Base-by-base conservation (phyloP, 225 moss, liverwort and hornwort genomes). In the Rhytidiadelphus loreus region DNA sequence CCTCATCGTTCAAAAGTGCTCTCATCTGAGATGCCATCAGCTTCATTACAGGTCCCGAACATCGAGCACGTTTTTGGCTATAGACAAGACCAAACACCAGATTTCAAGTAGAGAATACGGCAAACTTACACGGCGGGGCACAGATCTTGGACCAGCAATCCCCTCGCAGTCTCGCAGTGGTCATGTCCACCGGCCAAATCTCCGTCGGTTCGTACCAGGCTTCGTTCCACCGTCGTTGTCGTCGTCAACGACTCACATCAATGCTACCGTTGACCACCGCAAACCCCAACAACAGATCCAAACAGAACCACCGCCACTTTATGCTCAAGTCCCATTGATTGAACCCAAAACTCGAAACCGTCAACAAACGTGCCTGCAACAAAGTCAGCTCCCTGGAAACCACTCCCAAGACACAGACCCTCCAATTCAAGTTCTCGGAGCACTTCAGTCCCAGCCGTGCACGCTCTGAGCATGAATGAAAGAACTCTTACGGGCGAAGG, bases 41-140 rank as follows among this genome's bases (percentile, higher is more conserved):
- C 39, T 19, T 41, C 33, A 32, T 20, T 41, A 14, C 39, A 56
- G 9, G 29, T 59, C n/a, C 56, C 39, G 55, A 37, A 57, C 57
- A 79, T 57, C 57, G n/a, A 57, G 78, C n/a, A 25, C 26, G 11
- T 35, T 7, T 4, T 4, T 1, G n/a, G 8, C 7, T n/a, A 18
- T 1, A 59, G 13, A 80, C 59, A 80, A 13, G 59, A 57, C 26
- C 26, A 32, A 69, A 44, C 60, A 81, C 25, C 39, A 82, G 46
- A 56, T 60, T 48, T 22, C 19, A 44, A 35, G 6, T 20, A 50
- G 37, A 85, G 44, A 60, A 44, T 48, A 62, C 72, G 53, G 35
- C 32, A 43, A 35, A 90, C 90, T 88, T 65, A 90, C 90, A 90
- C 8, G 88, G 90, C 26, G 90, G 88, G 11, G 90, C 90, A 73